phyloP scores from a whole-genome alignment of 192 early-diverging fungal species.

The Gonapodya sp. region DNA sequence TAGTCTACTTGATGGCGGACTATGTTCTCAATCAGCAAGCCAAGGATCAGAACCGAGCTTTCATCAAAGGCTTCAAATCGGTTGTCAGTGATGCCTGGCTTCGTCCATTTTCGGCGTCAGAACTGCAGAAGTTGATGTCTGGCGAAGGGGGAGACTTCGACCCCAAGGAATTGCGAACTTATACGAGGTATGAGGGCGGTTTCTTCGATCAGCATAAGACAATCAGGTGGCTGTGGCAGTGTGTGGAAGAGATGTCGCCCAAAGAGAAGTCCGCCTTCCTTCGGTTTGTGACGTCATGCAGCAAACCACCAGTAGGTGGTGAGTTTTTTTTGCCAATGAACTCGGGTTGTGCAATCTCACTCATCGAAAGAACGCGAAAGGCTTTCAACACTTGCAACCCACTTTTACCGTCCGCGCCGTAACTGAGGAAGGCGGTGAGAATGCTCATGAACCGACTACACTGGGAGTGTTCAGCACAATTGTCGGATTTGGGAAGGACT shows the following conservation, averaged over 20 bases:
- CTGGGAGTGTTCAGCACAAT: neutral
- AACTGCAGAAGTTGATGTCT: conserved; percentile 35
- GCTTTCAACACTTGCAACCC: conserved; percentile 45
- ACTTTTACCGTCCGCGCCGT: conserved; percentile 42
- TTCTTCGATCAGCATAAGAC: conserved; percentile 8
- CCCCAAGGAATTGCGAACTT: conserved; percentile 17
- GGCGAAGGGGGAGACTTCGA: conserved; percentile 54
- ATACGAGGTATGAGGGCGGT: neutral
- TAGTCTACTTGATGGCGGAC: conserved; percentile 10
- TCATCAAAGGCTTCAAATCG: conserved; percentile 20
- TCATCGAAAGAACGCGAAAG: neutral
- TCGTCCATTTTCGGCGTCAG: conserved; percentile 9
- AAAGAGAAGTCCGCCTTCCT: conserved; percentile 12
- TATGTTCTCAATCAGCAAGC: conserved; percentile 25
- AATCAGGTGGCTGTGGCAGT: conserved; percentile 12
- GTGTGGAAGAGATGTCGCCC: neutral
- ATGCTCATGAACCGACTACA: neutral
- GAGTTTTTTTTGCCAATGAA: neutral
- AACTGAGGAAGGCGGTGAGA: conserved; percentile 4
- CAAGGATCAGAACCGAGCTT: conserved; percentile 13
- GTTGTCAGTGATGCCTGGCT: conserved; percentile 13
- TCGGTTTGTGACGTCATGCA: conserved; percentile 8
- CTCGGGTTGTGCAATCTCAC: neutral
- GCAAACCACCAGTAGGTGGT: conserved; percentile 47
- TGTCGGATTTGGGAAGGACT: neutral